phyloP scores from a whole-genome alignment of 192 early-diverging fungal genomes.

The Gryganskiella cystojenkinii region DNA sequence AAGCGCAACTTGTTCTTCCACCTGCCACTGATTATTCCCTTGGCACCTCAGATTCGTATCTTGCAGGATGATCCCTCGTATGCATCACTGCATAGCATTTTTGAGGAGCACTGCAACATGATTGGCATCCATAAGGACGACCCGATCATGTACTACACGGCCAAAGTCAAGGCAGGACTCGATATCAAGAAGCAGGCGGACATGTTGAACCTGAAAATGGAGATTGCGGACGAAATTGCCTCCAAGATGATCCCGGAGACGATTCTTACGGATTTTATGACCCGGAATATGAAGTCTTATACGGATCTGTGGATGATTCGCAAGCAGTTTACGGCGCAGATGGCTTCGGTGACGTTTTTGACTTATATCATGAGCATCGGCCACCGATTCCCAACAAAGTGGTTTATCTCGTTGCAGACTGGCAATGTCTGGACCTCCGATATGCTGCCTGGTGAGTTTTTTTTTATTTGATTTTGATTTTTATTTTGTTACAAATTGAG shows the following conservation, averaged over 20 bases:
- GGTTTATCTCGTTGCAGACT: conserved; percentile 84
- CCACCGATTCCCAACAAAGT: conserved; percentile 89
- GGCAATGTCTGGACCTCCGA: conserved; percentile 93
- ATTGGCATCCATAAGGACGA: conserved; percentile 87
- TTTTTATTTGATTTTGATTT: neutral
- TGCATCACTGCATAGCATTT: conserved; percentile 92
- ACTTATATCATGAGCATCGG: conserved; percentile 91
- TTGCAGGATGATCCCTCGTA: conserved; percentile 94
- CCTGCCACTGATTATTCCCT: conserved; percentile 90
- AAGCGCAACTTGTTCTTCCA: conserved; percentile 84
- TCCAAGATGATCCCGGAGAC: conserved; percentile 86
- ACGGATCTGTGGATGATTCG: conserved; percentile 94
- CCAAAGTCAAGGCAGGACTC: conserved; percentile 75
- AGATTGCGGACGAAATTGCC: conserved; percentile 89
- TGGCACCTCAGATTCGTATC: conserved; percentile 92
- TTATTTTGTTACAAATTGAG: neutral
- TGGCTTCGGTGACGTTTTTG: conserved; percentile 91
- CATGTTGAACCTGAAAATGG: conserved; percentile 80
- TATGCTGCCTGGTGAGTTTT: conserved; percentile 75
- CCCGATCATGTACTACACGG: conserved; percentile 83
- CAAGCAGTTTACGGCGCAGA: conserved; percentile 93
- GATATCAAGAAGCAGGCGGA: conserved; percentile 69
- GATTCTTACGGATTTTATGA: conserved; percentile 87
- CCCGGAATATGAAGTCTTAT: conserved; percentile 75
- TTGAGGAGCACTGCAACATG: conserved; percentile 85